Evolutionary conservation across 1,284 basidiomycete species (phyloP).

Genomic region (Gymnopus androsaceus): DNA sequence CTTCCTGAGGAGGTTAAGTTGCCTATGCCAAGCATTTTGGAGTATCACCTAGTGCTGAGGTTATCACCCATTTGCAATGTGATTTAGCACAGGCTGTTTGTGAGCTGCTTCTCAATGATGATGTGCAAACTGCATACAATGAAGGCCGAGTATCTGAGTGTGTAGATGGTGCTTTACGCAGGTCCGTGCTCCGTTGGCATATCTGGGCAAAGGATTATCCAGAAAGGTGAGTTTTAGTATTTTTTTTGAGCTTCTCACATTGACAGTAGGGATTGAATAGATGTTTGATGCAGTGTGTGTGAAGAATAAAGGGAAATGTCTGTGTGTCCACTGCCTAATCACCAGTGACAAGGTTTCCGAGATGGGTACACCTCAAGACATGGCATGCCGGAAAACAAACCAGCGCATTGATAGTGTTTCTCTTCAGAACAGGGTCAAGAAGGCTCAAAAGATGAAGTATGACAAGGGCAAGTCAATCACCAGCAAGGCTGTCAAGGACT

Average conservation of each 20-base stretch:
- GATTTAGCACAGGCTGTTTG: conserved; percentile 38
- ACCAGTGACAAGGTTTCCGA: conserved; percentile 12
- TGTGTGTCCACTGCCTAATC: conserved; percentile 30
- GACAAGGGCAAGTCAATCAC: conserved; percentile 15
- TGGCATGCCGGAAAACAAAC: conserved; percentile 6
- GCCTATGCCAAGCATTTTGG: conserved; percentile 9
- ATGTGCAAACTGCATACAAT: conserved; percentile 31
- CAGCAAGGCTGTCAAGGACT: conserved; percentile 10
- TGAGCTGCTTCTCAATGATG: conserved; percentile 24
- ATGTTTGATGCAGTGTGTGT: conserved; percentile 30
- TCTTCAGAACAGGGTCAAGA: background rate
- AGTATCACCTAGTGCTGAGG: conserved; percentile 9
- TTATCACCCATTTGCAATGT: conserved; percentile 31
- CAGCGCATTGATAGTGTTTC: conserved; percentile 16
- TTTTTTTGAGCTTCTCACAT: background rate
- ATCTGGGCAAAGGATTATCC: conserved; percentile 43
- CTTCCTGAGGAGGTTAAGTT: conserved; percentile 22
- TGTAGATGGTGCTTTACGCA: conserved; percentile 30
- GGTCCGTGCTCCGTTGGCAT: conserved; percentile 34
- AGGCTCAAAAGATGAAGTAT: conserved; percentile 19
- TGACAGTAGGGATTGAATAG: conserved; percentile 24
- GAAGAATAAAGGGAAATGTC: conserved; percentile 24
- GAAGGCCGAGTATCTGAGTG: conserved; percentile 33
- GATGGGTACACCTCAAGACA: background rate
- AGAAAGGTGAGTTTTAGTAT: conserved; percentile 33